Conservation (phyloP, 169 alveolate genomes). For the Cryptosporidium ubiquitum region DNA sequence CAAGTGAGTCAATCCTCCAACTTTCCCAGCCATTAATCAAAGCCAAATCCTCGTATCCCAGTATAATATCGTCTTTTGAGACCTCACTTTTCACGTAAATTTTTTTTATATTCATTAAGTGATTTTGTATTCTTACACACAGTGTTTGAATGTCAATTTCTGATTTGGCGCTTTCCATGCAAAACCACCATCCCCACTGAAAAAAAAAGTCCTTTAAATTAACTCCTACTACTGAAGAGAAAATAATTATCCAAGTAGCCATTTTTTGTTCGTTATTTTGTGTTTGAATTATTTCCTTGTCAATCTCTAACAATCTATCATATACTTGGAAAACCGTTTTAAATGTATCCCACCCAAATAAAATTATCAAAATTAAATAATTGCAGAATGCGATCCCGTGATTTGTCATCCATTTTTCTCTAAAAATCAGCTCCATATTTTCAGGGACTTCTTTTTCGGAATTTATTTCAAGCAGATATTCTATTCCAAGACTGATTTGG, state of each 20-base stretch:
- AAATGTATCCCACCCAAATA: slow-evolving; percentile 47
- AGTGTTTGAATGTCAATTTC: slow-evolving; percentile 30
- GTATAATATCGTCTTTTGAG: neutral
- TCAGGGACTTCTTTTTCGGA: neutral
- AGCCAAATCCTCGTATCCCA: slow-evolving; percentile 38
- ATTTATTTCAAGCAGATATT: slow-evolving; percentile 18
- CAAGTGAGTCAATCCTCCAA: slow-evolving; percentile 23
- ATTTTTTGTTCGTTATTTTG: slow-evolving; percentile 21
- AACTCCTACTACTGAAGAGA: slow-evolving; percentile 34
- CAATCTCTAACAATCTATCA: neutral
- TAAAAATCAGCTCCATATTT: neutral
- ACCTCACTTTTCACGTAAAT: slow-evolving; percentile 23
- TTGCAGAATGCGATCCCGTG: slow-evolving; percentile 57
- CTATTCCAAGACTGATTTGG: neutral
- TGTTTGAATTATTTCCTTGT: neutral
- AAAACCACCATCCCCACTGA: slow-evolving; percentile 73
- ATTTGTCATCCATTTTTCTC: slow-evolving; percentile 21
- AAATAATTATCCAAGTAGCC: slow-evolving; percentile 38
- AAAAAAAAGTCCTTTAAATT: slow-evolving; percentile 9
- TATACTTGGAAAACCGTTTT: slow-evolving; percentile 31
- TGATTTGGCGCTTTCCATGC: slow-evolving; percentile 54
- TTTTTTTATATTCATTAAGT: neutral
- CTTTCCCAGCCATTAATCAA: slow-evolving; percentile 27
- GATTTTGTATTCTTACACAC: slow-evolving; percentile 54
- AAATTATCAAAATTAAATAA: slow-evolving; percentile 14